phyloP scores from a whole-genome alignment of 2,329 filamentous ascomycete species.

The Aspergillus aculeatinus region DNA sequence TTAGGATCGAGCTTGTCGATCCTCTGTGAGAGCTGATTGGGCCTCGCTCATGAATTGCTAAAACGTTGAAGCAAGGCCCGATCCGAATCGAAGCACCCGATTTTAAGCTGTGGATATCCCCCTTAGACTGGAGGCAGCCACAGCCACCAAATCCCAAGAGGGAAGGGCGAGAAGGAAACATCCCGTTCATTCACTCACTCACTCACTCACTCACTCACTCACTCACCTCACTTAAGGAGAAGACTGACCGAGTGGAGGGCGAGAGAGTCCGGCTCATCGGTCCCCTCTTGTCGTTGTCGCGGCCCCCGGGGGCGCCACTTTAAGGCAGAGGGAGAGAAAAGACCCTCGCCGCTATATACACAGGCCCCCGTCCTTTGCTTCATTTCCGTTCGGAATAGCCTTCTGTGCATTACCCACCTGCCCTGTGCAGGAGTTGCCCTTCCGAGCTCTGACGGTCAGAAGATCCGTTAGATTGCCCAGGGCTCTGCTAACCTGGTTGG shows the following conservation, averaged over 20 bases:
- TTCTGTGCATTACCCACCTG: conserved; percentile 13
- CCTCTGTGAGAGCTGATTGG: conserved; percentile 4
- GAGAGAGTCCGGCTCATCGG: conserved; percentile 1
- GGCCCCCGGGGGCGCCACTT: conserved; percentile 4
- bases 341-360: conserved; percentile 1
- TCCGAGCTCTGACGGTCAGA: conserved; percentile 9
- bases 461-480: conserved; percentile 6
- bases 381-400: conserved; percentile 14
- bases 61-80: conserved; percentile 8
- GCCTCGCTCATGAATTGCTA: conserved; percentile 1
- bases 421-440: conserved; percentile 13
- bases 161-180: not conserved
- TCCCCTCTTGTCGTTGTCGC: not conserved
- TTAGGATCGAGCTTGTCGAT: conserved; percentile 4
- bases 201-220: too few relatives aligned
- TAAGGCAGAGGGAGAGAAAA: not conserved
- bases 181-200: not conserved
- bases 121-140: conserved; percentile 3
- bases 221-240: not conserved
- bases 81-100: conserved; percentile 6
- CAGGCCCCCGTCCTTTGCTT: conserved; percentile 11
- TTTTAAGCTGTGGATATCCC: conserved; percentile 6
- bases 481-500: conserved; percentile 10
- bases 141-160: conserved; percentile 1
- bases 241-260: not conserved